phyloP scores from a whole-genome alignment of 257 asterid species.

The Salvia splendens region DNA sequence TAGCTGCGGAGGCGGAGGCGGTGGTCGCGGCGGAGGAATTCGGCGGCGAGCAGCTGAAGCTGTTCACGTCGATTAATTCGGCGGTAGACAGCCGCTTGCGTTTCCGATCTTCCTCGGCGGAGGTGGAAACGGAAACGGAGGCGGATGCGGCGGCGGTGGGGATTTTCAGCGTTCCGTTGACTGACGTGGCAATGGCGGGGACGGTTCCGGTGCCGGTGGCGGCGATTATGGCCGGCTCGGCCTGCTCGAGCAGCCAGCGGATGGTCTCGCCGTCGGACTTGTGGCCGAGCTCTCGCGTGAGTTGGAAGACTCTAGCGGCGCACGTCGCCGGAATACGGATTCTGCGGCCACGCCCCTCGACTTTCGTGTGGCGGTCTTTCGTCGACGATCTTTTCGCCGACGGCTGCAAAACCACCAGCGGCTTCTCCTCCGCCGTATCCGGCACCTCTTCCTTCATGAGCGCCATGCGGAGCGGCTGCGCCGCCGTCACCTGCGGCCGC shows the following conservation, averaged over 20 bases:
- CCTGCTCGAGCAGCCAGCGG: constrained; percentile 67
- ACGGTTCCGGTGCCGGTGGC: constrained; percentile 75
- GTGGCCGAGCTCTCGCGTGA: constrained; percentile 77
- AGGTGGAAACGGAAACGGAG: constrained; percentile 18
- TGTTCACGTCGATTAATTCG: constrained; percentile 36
- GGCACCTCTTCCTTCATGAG: constrained; percentile 45
- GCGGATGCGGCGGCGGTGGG: constrained; percentile 44
- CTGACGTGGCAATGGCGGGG: constrained; percentile 71
- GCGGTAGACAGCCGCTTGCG: constrained; percentile 38
- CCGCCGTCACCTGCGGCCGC: constrained; percentile 32
- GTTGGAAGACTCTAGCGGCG: constrained; percentile 79
- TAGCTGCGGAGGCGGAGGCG: neutral
- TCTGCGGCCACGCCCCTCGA: constrained; percentile 75
- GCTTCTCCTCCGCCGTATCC: constrained; percentile 34
- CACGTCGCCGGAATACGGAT: constrained; percentile 76
- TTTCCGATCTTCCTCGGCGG: constrained; percentile 30
- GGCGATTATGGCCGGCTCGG: constrained; percentile 68
- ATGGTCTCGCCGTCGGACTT: constrained; percentile 83
- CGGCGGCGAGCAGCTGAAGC: constrained; percentile 14
- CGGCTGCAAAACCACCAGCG: constrained; percentile 24
- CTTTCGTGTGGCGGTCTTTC: constrained; percentile 67
- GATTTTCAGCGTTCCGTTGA: constrained; percentile 61
- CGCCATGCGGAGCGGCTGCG: constrained; percentile 42
- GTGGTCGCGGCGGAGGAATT: constrained; percentile 10
- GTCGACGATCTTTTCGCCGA: constrained; percentile 49